Evolutionary conservation across 352 stramenopile genomes (phyloP), one percentile per base, ranked within the genome.

Genomic region (Globisporangium emineosum): DNA sequence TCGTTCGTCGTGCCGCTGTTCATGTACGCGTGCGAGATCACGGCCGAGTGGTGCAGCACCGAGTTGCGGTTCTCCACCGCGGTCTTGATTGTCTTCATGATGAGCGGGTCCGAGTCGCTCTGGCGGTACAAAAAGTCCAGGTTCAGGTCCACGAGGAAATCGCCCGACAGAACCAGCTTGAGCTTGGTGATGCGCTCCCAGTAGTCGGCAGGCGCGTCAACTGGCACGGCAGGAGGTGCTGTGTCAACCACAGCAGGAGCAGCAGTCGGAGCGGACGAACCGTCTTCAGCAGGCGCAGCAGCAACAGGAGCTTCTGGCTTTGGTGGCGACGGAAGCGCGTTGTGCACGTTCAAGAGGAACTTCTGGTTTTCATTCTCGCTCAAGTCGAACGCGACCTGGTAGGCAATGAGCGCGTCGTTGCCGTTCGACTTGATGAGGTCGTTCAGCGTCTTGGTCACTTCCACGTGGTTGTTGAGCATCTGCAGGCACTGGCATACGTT

Each of bases 331-430:
- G 89, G 89, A 40, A 99, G 74, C 60, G 79, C 86, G 32, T 90
- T 72, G 50, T 96, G 93, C 21, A 99, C 91, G 45, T 86, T 87
- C 60, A 94, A 77, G 13, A 99, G 73, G 74, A 99, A 99, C 65
- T 97, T 94, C 73, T 99, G 93, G 85, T 99, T 98, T 47, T 98
- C 97, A 59, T 96, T 98, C 75, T 99, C 97, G 15, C 97, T 89
- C 8, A 99, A 66, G 78, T 99, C 96, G 70, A 99, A 99, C 23
- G 93, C 98, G 15, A 99, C 86, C 71, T 99, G 98, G 72, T 98
- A 99, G 27, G 96, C 97, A 33, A 99, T 67, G 35, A 99, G 83
- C 35, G 72, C 82, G 64, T 93, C 75, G 53, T 92, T 71, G 27
- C 89, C 81, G 29, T 57, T 82, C 30, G 75, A 76, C 33, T 87